These are phyloP conservation scores for Marchantia paleacea DNA, from an alignment of 225 moss, liverwort and hornwort genomes.

Conservation along the genomic window DNA sequence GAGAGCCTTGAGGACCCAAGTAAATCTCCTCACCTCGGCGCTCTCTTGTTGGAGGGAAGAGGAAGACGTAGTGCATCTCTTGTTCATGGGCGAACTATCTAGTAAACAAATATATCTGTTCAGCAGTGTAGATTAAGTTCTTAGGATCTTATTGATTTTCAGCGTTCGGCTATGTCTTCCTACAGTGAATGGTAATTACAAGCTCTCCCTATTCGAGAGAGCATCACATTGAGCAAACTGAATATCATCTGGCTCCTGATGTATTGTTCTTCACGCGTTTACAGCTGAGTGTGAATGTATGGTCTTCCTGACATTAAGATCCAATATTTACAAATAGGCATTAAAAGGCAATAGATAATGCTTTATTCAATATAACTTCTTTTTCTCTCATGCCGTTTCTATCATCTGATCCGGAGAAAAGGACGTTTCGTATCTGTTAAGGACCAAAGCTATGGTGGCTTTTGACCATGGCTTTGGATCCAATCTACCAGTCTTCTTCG, in stretches of 20 bases:
- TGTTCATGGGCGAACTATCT: neutral
- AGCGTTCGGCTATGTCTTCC: conserved; percentile 17
- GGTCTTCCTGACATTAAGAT: no score
- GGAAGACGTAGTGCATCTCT: neutral
- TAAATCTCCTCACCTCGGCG: neutral
- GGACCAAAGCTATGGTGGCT: no score
- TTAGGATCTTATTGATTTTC: neutral
- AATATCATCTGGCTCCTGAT: neutral
- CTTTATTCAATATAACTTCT: no score
- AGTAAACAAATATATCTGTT: neutral
- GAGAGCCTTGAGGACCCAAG: neutral
- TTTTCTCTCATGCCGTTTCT: no score
- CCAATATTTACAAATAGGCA: no score
- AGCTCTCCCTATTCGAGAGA: conserved; percentile 24
- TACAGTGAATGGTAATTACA: conserved; percentile 14
- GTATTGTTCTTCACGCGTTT: neutral
- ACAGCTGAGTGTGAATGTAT: neutral
- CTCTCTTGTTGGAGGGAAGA: conserved; percentile 6
- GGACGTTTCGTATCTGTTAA: no score
- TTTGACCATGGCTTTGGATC: no score
- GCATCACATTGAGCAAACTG: conserved; percentile 14
- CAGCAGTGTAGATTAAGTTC: conserved; percentile 13
- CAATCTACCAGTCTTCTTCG: no score
- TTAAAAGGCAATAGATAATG: neutral
- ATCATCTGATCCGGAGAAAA: no score